Percentiles rank a stretch among this genome's conserved stretches.
These are phyloP conservation scores for Rhizophlyctis rosea DNA, from an alignment of 192 early-diverging fungal species.

Conservation along the genomic window DNA sequence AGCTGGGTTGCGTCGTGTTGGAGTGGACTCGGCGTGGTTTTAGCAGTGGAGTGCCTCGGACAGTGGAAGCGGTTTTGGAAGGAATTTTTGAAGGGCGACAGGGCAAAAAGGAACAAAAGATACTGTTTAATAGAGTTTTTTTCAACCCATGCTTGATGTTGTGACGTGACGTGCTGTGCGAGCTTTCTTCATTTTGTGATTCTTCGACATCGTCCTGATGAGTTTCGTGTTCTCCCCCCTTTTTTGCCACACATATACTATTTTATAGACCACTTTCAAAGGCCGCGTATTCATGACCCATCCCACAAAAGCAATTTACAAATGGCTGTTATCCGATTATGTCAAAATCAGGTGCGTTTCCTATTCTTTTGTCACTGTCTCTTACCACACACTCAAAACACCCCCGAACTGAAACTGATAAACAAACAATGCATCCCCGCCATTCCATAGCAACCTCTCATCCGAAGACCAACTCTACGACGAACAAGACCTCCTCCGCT, in stretches of 20 bases:
- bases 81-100: too few relatives aligned
- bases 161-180: too few relatives aligned
- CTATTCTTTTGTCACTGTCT: slow-evolving; percentile 3
- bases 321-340: slow-evolving; percentile 94
- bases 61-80: too few relatives aligned
- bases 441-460: slow-evolving; percentile 55
- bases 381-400: too few relatives aligned
- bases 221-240: slow-evolving; percentile 13
- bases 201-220: slow-evolving; percentile 9
- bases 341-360: slow-evolving; percentile 74
- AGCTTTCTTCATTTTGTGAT: slow-evolving; percentile 3
- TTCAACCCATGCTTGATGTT: too few relatives aligned
- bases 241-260: too few relatives aligned
- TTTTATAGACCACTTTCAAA: slow-evolving; percentile 83
- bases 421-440: too few relatives aligned
- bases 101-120: too few relatives aligned
- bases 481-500: slow-evolving; percentile 78
- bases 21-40: neutral
- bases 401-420: too few relatives aligned
- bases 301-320: slow-evolving; percentile 96
- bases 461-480: slow-evolving; percentile 80
- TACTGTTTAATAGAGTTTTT: slow-evolving; percentile 1
- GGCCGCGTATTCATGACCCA: slow-evolving; percentile 99
- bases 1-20: slow-evolving; percentile 3
- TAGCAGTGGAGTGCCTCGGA: too few relatives aligned